Base-by-base conservation (phyloP, 1,139 yeast genomes). In the Pneumocystis jirovecii region DNA sequence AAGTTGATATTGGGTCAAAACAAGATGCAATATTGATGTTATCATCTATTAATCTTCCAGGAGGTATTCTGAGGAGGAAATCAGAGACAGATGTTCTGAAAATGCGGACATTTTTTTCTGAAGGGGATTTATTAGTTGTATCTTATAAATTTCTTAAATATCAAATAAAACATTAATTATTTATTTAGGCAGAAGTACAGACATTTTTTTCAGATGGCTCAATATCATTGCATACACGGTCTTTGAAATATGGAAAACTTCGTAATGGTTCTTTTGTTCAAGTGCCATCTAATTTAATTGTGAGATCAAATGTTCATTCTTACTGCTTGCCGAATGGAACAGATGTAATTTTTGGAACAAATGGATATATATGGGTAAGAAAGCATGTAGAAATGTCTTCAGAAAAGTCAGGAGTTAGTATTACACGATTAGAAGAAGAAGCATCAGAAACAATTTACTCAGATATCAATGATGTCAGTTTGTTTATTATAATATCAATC, bases 11-110 rank as follows among this genome's bases (percentile, higher is more conserved):
- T 71, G 97, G 98, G 19, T 89, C 89, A 29, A 86, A 85, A 71
- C 96, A 89, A 72, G 95, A 90, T 74, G 98, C 97, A 0, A 85
- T 89, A 0, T 78, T 95, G 69, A 86, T 89, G 89, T 80, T 95
- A 68, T 98, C 98, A 10, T 89, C 96, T 0, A 97, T 95, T 34
- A 95, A 95, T 75, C 80, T 95, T 69, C 99, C 99, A 0, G 98
- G 99, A 65, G 99, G 99, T 66, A 89, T 95, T 1, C 78, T 93
- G 71, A 83, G 98, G 75, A 82, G 98, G 72, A 95, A 95, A 74
- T 85, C 93, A 39, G 98, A 95, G 73, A 85, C 87, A 70, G 99
- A 95, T 77, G 98, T 95, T 76, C 79, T 95, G 69, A 97, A 91
- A 74, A 95, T 95, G 99, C 82, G 98, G 72, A 84, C 83, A 70